Evolutionary conservation across 176 grass and related monocot genomes (phyloP).

Genomic region (Phoenix dactylifera): DNA sequence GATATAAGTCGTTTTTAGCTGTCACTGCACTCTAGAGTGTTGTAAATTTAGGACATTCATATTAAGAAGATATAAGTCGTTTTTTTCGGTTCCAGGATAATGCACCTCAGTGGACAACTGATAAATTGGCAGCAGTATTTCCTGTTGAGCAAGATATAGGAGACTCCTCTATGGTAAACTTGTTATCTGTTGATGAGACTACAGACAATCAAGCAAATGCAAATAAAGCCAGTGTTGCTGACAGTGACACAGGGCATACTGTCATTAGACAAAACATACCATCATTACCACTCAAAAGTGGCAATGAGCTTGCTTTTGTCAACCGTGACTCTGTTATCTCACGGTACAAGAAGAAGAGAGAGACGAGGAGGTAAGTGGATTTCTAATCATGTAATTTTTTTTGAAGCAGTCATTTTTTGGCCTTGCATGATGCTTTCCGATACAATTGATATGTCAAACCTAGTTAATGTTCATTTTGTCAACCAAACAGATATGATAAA

Average conservation of each 20-base stretch:
- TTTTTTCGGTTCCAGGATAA: neutral
- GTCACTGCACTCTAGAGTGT: too few relatives aligned
- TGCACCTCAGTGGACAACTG: slow-evolving; percentile 16
- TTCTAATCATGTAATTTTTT: too few relatives aligned
- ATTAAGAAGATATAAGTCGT: too few relatives aligned
- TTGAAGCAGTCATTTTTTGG: too few relatives aligned
- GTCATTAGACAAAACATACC: slow-evolving; percentile 15
- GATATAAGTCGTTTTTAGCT: too few relatives aligned
- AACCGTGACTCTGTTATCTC: slow-evolving; percentile 66
- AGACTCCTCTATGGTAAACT: slow-evolving; percentile 26
- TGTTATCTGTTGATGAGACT: slow-evolving; percentile 37
- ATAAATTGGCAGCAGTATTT: slow-evolving; percentile 26
- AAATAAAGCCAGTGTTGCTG: slow-evolving; percentile 5
- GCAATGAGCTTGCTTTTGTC: slow-evolving; percentile 33
- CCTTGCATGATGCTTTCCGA: too few relatives aligned
- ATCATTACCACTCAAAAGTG: slow-evolving; percentile 25
- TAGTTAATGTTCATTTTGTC: neutral
- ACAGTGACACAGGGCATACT: neutral
- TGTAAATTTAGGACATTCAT: too few relatives aligned
- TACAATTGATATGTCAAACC: too few relatives aligned
- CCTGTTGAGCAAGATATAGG: slow-evolving; percentile 16
- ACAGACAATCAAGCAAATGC: slow-evolving; percentile 28
- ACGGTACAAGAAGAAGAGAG: slow-evolving; percentile 90
- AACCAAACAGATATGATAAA: slow-evolving; percentile 60
- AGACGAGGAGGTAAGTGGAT: slow-evolving; percentile 66